phyloP scores from a whole-genome alignment of 2,329 filamentous ascomycete species.

The Nemania sp. region DNA sequence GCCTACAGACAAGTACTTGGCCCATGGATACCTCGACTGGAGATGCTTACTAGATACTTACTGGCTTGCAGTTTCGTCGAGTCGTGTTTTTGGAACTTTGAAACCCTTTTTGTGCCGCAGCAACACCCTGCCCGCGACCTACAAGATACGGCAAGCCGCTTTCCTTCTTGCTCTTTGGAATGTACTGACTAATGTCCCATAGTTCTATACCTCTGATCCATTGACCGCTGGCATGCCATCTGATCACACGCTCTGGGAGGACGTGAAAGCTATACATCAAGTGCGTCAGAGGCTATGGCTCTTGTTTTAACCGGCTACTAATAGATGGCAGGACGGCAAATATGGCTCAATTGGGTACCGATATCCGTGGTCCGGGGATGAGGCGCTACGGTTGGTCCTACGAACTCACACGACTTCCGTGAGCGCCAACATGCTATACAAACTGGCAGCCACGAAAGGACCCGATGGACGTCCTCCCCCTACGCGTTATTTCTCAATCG shows the following conservation, averaged over 20 bases:
- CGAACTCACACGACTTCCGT: conserved; percentile 32
- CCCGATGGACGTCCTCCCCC: conserved; percentile 73
- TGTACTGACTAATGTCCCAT: too few species aligned
- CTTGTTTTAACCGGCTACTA: too few species aligned
- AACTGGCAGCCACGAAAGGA: conserved; percentile 56
- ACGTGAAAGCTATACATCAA: conserved; percentile 85
- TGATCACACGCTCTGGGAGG: conserved; percentile 86
- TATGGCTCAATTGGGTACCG: conserved; percentile 97
- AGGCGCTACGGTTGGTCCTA: conserved; percentile 71
- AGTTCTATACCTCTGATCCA: conserved; percentile 98
- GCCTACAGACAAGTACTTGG: conserved; percentile 19
- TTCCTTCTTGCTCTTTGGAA: too few species aligned
- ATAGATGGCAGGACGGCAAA: conserved; percentile 83
- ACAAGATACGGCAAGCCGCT: too few species aligned
- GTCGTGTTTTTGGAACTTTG: conserved; percentile 98
- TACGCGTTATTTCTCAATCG: conserved; percentile 98
- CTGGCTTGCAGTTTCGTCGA: conserved; percentile 80
- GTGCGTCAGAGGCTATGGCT: too few species aligned
- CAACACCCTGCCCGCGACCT: conserved; percentile 97
- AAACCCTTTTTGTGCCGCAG: conserved; percentile 91
- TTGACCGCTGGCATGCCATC: conserved; percentile 76
- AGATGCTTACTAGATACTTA: too few species aligned
- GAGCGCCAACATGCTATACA: conserved; percentile 60
- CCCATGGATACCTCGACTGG: too few species aligned
- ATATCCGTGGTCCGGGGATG: conserved; percentile 73